Percentiles rank a stretch among this genome's conserved stretches.
Conservation (phyloP, 2,329 filamentous ascomycete genomes). For the Laburnicola sp. region DNA sequence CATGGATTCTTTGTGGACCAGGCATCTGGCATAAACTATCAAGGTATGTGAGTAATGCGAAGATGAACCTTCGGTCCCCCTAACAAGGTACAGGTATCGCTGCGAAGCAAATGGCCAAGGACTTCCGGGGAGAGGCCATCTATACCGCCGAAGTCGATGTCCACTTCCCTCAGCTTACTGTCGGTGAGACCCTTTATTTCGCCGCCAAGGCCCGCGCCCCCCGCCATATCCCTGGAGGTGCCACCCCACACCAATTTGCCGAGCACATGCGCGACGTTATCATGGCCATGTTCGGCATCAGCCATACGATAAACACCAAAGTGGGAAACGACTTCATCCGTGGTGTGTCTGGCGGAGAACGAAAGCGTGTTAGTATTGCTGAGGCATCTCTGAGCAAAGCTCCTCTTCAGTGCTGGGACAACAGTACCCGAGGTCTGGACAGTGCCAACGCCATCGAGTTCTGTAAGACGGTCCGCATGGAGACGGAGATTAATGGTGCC, state of each 20-base stretch:
- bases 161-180: slow-evolving; percentile 75
- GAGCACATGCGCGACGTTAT: slow-evolving; percentile 69
- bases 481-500: slow-evolving; percentile 67
- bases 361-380: slow-evolving; percentile 80
- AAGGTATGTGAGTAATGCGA: slow-evolving; percentile 53
- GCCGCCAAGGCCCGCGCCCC: slow-evolving; percentile 72
- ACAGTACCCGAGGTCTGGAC: slow-evolving; percentile 73
- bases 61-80: not conserved
- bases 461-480: slow-evolving; percentile 68
- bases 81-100: slow-evolving; percentile 56
- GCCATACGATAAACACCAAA: slow-evolving; percentile 71
- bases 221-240: slow-evolving; percentile 61
- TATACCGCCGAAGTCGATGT: slow-evolving; percentile 85
- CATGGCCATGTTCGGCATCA: slow-evolving; percentile 76
- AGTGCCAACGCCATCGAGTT: slow-evolving; percentile 77
- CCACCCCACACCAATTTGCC: slow-evolving; percentile 59
- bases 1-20: slow-evolving; percentile 76
- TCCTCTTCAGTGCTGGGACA: slow-evolving; percentile 74
- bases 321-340: slow-evolving; percentile 77
- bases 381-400: slow-evolving; percentile 71
- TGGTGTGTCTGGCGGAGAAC: slow-evolving; percentile 74
- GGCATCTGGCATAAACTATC: slow-evolving; percentile 77
- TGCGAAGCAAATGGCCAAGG: slow-evolving; percentile 73
- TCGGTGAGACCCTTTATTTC: slow-evolving; percentile 78
- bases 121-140: slow-evolving; percentile 82